phyloP scores from a whole-genome alignment of 306 rosid genomes.

The Calophaca sinica region DNA sequence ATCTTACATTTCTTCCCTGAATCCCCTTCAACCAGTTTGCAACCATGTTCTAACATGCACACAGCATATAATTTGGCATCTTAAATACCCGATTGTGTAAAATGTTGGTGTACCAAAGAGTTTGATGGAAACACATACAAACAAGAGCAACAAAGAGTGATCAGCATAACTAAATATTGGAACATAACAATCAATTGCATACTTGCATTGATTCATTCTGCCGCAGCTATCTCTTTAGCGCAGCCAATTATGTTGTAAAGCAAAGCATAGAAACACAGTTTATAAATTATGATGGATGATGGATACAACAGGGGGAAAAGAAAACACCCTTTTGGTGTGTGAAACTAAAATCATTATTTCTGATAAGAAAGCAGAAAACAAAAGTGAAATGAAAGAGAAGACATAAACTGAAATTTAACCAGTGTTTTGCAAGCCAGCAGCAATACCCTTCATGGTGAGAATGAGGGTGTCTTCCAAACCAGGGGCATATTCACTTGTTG shows the following conservation, averaged over 20 bases:
- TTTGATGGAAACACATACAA: not conserved
- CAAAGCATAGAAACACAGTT: not conserved
- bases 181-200: slow-evolving; percentile 44
- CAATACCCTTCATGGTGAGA: slow-evolving; percentile 97
- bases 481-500: slow-evolving; percentile 89
- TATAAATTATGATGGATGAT: not conserved
- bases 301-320: not conserved
- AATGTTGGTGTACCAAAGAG: not conserved
- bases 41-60: not conserved
- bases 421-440: slow-evolving; percentile 96
- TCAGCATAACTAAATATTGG: slow-evolving; percentile 12
- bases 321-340: slow-evolving; percentile 38
- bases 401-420: slow-evolving; percentile 53
- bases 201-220: slow-evolving; percentile 34
- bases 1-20: not conserved
- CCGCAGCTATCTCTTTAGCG: not conserved
- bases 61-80: not conserved
- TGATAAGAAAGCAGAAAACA: slow-evolving; percentile 32
- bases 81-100: not conserved
- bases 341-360: slow-evolving; percentile 38
- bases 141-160: not conserved
- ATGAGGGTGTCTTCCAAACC: slow-evolving; percentile 97
- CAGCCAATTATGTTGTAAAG: not conserved
- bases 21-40: not conserved
- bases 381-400: not conserved